These are phyloP conservation scores for Crucihimalaya himalaica DNA, from an alignment of 345 rosid species.

Conservation along the genomic window DNA sequence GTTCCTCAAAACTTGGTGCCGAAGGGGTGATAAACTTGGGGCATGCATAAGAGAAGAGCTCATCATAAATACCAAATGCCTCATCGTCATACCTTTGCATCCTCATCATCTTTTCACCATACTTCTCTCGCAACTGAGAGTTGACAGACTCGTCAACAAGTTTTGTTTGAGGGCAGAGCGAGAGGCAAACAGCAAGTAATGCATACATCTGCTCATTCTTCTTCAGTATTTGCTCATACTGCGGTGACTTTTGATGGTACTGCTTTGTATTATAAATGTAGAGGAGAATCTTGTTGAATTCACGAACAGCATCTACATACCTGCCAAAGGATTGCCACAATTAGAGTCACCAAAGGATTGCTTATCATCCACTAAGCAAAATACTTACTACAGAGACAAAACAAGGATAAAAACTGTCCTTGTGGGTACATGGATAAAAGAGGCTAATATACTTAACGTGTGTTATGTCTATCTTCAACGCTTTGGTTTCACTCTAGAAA, in stretches of 20 bases:
- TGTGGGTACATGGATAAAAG: too few relatives aligned
- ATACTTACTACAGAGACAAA: not conserved
- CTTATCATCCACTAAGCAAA: not conserved
- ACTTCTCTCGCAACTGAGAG: conserved; percentile 86
- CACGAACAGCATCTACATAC: conserved; percentile 94
- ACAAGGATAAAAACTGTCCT: too few relatives aligned
- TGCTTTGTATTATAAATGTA: conserved; percentile 96
- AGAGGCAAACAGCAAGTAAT: conserved; percentile 75
- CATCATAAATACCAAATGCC: conserved; percentile 79
- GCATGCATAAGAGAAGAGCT: conserved; percentile 92
- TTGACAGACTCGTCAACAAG: conserved; percentile 92
- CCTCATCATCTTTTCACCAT: conserved; percentile 95
- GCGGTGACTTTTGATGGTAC: conserved; percentile 87
- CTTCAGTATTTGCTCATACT: conserved; percentile 92
- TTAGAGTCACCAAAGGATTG: conserved; percentile 14
- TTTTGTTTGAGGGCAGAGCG: conserved; percentile 90
- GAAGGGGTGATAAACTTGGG: conserved; percentile 98
- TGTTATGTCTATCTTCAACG: too few relatives aligned
- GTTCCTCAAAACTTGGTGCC: conserved; percentile 90
- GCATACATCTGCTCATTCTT: conserved; percentile 99
- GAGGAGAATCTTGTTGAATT: conserved; percentile 89
- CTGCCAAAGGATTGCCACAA: conserved; percentile 37
- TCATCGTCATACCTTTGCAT: conserved; percentile 95
- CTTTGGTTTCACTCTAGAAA: too few relatives aligned
- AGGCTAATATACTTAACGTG: too few relatives aligned